A percentile compares a stretch with the other conserved stretches of the same genome.
These are phyloP conservation scores for Pleurozium schreberi DNA, from an alignment of 225 moss, liverwort and hornwort species.

Conservation along the genomic window DNA sequence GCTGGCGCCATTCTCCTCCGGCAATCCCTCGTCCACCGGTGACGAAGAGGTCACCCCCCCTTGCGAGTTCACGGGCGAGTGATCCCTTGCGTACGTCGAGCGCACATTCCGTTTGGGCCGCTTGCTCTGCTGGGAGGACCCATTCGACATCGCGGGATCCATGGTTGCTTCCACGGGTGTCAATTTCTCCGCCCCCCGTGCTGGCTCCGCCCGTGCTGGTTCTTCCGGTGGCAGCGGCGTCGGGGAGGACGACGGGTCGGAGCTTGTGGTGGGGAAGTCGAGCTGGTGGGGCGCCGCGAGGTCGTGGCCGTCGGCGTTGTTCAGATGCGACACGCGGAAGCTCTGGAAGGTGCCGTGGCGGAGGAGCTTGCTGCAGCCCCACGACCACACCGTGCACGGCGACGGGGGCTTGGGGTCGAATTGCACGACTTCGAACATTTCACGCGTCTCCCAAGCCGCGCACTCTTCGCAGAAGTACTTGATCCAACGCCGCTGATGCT, in stretches of 20 bases:
- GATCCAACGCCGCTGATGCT: conserved; percentile 35
- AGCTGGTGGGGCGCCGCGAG: conserved; percentile 11
- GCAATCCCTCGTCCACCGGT: not conserved
- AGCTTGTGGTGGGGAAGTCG: conserved; percentile 6
- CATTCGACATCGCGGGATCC: conserved; percentile 18
- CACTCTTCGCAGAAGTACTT: conserved; percentile 44
- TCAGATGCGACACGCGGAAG: conserved; percentile 17
- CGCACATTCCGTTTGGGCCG: conserved; percentile 19
- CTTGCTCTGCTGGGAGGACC: conserved; percentile 32
- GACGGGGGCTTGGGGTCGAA: not conserved
- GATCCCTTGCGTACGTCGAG: conserved; percentile 6
- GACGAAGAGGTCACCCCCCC: conserved; percentile 38
- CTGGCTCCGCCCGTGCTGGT: not conserved
- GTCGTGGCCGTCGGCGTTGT: conserved; percentile 28
- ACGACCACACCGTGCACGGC: conserved; percentile 25
- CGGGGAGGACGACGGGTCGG: not conserved
- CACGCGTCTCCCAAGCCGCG: conserved; percentile 33
- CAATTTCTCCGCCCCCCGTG: not conserved
- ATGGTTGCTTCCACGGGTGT: not conserved
- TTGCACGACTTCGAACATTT: conserved; percentile 30
- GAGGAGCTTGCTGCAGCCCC: conserved; percentile 32
- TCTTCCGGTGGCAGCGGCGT: not conserved
- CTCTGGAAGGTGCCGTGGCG: conserved; percentile 28
- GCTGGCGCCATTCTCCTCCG: conserved; percentile 27
- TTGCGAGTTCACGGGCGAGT: conserved; percentile 29